A percentile compares a stretch with the other conserved stretches of the same genome.
Evolutionary conservation across 208 protist genomes (phyloP).

Genomic region (Crithidia bombi): DNA sequence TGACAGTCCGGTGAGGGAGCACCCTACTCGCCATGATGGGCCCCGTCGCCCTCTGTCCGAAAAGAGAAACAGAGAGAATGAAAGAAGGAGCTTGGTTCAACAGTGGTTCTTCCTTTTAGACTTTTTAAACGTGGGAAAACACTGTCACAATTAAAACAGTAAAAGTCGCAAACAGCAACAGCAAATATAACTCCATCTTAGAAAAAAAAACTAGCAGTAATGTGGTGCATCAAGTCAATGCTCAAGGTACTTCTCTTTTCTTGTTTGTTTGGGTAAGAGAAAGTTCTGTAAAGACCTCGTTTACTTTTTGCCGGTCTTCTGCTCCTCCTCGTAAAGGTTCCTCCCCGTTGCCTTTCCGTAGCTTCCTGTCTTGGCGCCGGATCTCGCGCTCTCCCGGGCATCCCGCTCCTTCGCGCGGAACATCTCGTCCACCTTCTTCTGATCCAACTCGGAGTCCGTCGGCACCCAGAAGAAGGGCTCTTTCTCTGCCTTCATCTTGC

Average conservation of each 20-base stretch:
- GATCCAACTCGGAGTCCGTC: constrained; percentile 80
- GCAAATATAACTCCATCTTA: too few species aligned
- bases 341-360: constrained; percentile 63
- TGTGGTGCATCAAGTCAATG: too few species aligned
- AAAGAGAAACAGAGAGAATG: neutral
- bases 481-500: constrained; percentile 89
- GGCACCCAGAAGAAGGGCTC: constrained; percentile 93
- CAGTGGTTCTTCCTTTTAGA: neutral
- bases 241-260: too few species aligned
- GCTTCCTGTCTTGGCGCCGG: constrained; percentile 75
- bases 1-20: too few species aligned
- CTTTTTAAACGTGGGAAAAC: too few species aligned
- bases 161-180: too few species aligned
- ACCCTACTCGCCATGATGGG: too few species aligned
- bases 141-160: too few species aligned
- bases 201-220: too few species aligned
- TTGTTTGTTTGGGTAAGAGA: too few species aligned
- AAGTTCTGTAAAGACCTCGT: too few species aligned
- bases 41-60: too few species aligned
- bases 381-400: constrained; percentile 48
- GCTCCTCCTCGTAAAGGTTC: constrained; percentile 71
- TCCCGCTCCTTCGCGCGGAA: constrained; percentile 82
- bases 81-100: neutral
- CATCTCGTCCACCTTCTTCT: constrained; percentile 89
- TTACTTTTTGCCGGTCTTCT: constrained; percentile 26